These are phyloP conservation scores for Penicillium robsamsonii DNA, from an alignment of 495 filamentous ascomycete genomes.

Conservation along the genomic window DNA sequence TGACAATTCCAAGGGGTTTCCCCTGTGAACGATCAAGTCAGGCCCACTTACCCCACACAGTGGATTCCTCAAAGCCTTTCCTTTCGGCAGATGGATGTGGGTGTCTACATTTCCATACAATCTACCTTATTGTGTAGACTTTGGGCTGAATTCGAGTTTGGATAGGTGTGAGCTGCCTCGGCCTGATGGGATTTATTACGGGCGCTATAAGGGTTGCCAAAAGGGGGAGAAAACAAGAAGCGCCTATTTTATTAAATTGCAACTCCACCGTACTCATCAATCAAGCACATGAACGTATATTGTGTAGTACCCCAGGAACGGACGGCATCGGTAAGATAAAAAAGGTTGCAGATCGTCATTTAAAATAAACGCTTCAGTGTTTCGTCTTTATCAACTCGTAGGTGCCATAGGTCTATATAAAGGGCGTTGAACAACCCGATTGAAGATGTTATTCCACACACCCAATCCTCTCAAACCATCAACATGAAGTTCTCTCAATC, in stretches of 20 bases:
- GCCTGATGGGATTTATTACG: too few species aligned
- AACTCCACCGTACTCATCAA: not conserved
- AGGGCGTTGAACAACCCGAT: constrained; percentile 3
- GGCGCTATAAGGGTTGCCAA: not conserved
- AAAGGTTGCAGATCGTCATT: constrained; percentile 17
- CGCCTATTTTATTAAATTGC: not conserved
- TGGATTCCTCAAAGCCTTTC: not conserved
- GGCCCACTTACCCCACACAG: not conserved
- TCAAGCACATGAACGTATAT: too few species aligned
- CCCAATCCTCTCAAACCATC: constrained; percentile 8
- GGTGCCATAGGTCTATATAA: not conserved
- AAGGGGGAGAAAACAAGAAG: not conserved
- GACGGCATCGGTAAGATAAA: not conserved
- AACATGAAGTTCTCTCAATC: constrained; percentile 13
- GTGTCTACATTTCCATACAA: not conserved
- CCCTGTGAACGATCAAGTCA: not conserved
- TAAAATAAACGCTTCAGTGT: constrained; percentile 8
- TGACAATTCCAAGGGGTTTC: not conserved
- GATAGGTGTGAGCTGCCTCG: not conserved
- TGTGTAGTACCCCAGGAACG: not conserved
- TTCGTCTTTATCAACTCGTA: constrained; percentile 14
- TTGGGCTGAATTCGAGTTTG: not conserved
- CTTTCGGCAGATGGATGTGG: too few species aligned
- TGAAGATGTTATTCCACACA: constrained; percentile 13
- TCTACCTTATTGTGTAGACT: not conserved